phyloP scores from a whole-genome alignment of 805 yeast genomes.

The Cyberlindnera euphorbiiphila region DNA sequence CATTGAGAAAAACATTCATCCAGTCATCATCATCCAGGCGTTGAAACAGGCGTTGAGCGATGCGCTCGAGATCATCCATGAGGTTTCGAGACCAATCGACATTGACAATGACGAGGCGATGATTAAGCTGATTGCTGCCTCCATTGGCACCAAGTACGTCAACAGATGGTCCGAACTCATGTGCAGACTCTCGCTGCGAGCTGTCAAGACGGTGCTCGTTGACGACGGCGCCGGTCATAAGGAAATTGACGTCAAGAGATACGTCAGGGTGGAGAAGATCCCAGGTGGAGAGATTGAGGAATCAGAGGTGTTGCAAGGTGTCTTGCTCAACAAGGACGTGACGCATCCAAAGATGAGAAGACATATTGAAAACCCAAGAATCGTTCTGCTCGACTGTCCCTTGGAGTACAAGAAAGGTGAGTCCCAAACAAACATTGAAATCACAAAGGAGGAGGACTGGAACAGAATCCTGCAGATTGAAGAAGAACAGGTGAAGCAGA shows the following conservation, averaged over 20 bases:
- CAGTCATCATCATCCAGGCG: conserved; percentile 93
- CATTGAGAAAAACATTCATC: conserved; percentile 92
- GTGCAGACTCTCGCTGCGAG: conserved; percentile 84
- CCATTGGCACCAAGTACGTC: conserved; percentile 95
- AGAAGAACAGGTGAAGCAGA: conserved; percentile 88
- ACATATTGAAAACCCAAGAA: conserved; percentile 80
- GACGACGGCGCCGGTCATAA: conserved; percentile 54
- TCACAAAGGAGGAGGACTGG: conserved; percentile 96
- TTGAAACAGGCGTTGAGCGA: conserved; percentile 86
- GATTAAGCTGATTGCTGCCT: conserved; percentile 79
- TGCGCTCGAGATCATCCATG: conserved; percentile 83
- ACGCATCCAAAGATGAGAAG: conserved; percentile 99
- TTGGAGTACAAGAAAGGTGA: conserved; percentile 98
- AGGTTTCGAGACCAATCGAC: conserved; percentile 82
- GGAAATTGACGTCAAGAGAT: conserved; percentile 91
- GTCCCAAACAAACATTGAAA: conserved; percentile 96
- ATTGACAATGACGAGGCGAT: conserved; percentile 78
- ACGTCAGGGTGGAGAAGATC: conserved; percentile 88
- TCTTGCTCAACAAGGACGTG: conserved; percentile 90
- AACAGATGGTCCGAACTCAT: conserved; percentile 85
- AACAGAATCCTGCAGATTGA: conserved; percentile 90
- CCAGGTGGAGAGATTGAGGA: conserved; percentile 98
- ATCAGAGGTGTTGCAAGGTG: conserved; percentile 83
- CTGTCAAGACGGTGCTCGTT: conserved; percentile 78
- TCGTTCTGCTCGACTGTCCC: conserved; percentile 90